Evolutionary conservation across 805 yeast genomes (phyloP), one percentile per base, ranked within the genome.

Genomic region (Sugiyamaella mastotermitis): DNA sequence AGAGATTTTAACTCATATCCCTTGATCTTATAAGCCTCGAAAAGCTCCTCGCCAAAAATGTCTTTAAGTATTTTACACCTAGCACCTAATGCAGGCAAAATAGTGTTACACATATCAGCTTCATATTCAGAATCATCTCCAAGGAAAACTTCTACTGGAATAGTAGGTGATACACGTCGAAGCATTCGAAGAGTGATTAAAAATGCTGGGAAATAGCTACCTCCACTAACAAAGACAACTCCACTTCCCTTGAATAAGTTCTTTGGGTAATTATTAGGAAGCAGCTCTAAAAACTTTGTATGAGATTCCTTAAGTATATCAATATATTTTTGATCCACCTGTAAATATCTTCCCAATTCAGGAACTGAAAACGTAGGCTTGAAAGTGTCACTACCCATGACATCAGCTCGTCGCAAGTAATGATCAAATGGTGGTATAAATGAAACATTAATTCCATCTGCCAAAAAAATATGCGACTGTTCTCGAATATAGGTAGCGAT

Each of bases 131-230:
- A 71, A 15, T 69, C 64, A 26, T 74, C 70, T 6, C 94, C 94
- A 47, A 87, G 75, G 47, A 84, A 71, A 7, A 87, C 82, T 64
- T 87, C 96, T 15, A 87, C 76, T 0, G 96, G 95, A 26, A 81
- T 59, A 10, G 67, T 68, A 2, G 83, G 76, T 2, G 90, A 86
- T 5, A 71, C 64, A 27, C 76, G 73, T 51, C 95, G 65, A 35
- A 86, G 58, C 44, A 79, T 69, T 50, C 72, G 72, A 38, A 85
- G 71, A 7, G 84, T 75, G 16, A 82, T 62, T 27, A 82, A 61
- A 3, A 85, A 75, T 50, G 80, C 67, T 71, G 90, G 80, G 45
- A 83, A 76, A 58, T 76, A 82, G 49, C 72, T 73, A 3, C 88
- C 92, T 30, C 94, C 94, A 24, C 90, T 94, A 20, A 83, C 87